phyloP scores from a whole-genome alignment of 371 early-diverging fungal genomes.

The Nosema granulosis region DNA sequence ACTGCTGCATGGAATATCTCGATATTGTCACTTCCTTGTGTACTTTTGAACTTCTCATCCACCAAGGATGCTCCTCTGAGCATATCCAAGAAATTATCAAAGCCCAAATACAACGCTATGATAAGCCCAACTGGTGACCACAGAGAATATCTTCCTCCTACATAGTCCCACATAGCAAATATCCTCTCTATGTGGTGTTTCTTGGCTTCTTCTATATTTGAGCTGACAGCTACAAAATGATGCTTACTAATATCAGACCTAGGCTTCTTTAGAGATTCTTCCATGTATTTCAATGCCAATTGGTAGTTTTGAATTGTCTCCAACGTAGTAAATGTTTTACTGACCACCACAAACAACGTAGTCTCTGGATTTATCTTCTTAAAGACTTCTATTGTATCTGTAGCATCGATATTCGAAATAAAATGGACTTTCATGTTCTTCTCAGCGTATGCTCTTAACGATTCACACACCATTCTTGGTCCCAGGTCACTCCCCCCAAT shows the following conservation, averaged over 20 bases:
- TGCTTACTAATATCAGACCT: conserved; percentile 71
- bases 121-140: conserved; percentile 97
- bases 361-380: conserved; percentile 79
- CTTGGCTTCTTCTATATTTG: conserved; percentile 78
- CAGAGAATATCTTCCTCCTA: conserved; percentile 95
- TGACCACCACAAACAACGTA: conserved; percentile 87
- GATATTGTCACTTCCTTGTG: conserved; percentile 79
- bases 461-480: conserved; percentile 93
- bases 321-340: conserved; percentile 95
- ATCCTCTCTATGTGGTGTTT: conserved; percentile 90
- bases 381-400: conserved; percentile 82
- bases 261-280: conserved; percentile 20
- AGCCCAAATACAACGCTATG: conserved; percentile 86
- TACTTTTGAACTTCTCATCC: conserved; percentile 84
- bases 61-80: conserved; percentile 85
- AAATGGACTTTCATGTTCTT: conserved; percentile 76
- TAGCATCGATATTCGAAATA: conserved; percentile 94
- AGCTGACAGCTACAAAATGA: conserved; percentile 95
- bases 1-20: conserved; percentile 82
- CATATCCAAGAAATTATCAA: conserved; percentile 82
- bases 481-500: conserved; percentile 99
- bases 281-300: conserved; percentile 71
- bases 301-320: conserved; percentile 94
- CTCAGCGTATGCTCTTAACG: conserved; percentile 78
- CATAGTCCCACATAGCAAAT: conserved; percentile 99